Conservation (phyloP, 805 yeast species). For the Ogataea degrootiae region DNA sequence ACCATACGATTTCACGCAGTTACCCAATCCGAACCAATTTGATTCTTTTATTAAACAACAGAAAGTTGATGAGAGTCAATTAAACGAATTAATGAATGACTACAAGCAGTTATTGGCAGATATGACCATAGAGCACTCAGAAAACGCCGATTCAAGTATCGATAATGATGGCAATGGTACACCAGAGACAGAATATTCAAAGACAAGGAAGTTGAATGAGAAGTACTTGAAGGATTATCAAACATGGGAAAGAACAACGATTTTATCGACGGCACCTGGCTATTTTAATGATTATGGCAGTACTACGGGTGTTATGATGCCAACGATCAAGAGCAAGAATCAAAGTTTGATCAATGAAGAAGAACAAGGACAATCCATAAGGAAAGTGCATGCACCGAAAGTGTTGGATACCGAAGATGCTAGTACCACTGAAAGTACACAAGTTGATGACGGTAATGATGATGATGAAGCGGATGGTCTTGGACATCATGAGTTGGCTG, state of each 20-base stretch:
- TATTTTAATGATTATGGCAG: conserved; percentile 21
- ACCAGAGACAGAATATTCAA: no score
- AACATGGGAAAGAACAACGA: conserved; percentile 19
- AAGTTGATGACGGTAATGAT: not conserved
- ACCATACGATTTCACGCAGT: conserved; percentile 20
- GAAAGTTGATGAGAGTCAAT: conserved; percentile 2
- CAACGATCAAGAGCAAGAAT: conserved; percentile 10
- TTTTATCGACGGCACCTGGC: conserved; percentile 23
- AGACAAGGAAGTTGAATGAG: no score
- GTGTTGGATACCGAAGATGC: not conserved
- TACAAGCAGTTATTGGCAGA: conserved; percentile 2
- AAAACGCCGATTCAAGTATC: no score
- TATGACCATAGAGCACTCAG: not conserved
- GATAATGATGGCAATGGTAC: no score
- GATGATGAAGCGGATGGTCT: not conserved
- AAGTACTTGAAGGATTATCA: conserved; percentile 3
- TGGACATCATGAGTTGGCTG: not conserved
- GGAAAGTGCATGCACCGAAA: not conserved
- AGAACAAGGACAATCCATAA: not conserved
- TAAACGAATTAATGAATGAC: conserved; percentile 1
- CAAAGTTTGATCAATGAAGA: not conserved
- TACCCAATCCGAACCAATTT: conserved; percentile 6
- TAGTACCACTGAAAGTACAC: not conserved
- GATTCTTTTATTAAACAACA: not conserved
- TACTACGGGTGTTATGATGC: conserved; percentile 21